These are phyloP conservation scores for Podochytrium sp. DNA, from an alignment of 192 early-diverging fungal species.

Conservation along the genomic window DNA sequence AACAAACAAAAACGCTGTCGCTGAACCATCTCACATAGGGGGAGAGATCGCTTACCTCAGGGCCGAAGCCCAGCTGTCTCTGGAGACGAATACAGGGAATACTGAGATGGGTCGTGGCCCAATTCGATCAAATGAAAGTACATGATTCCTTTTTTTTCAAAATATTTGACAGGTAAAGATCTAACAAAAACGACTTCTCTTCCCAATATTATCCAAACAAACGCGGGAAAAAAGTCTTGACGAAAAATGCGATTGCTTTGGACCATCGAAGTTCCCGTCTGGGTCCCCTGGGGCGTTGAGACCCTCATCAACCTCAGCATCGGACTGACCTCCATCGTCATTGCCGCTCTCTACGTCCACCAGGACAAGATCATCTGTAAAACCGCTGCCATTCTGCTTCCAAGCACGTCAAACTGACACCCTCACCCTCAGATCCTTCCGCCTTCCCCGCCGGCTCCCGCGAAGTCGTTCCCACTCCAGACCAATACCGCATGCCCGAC, in stretches of 20 bases:
- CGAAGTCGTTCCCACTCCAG: conserved; percentile 45
- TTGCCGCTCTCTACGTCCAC: conserved; percentile 33
- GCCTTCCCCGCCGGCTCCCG: conserved; percentile 50
- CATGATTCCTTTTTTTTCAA: too few relatives aligned
- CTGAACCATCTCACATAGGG: too few relatives aligned
- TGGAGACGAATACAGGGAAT: too few relatives aligned
- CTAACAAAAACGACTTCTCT: too few relatives aligned
- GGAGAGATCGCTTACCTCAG: too few relatives aligned
- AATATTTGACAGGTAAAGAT: too few relatives aligned
- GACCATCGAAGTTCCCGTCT: conserved; percentile 15
- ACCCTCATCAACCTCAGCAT: conserved; percentile 2
- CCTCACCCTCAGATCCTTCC: not conserved
- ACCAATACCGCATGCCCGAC: conserved; percentile 48
- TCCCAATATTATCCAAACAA: too few relatives aligned
- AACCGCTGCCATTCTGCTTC: not conserved
- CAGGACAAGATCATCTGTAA: conserved; percentile 45
- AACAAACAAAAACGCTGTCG: too few relatives aligned
- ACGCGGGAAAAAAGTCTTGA: not conserved
- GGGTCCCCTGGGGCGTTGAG: conserved; percentile 18
- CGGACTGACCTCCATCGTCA: not conserved
- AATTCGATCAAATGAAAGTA: too few relatives aligned
- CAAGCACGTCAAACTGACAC: conserved; percentile 25
- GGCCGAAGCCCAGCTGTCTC: too few relatives aligned
- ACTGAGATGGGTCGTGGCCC: too few relatives aligned
- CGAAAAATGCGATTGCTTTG: not conserved